Evolutionary conservation across 495 filamentous ascomycete genomes (phyloP), one percentile per base, ranked within the genome.

Genomic region (Durotheca rogersii): DNA sequence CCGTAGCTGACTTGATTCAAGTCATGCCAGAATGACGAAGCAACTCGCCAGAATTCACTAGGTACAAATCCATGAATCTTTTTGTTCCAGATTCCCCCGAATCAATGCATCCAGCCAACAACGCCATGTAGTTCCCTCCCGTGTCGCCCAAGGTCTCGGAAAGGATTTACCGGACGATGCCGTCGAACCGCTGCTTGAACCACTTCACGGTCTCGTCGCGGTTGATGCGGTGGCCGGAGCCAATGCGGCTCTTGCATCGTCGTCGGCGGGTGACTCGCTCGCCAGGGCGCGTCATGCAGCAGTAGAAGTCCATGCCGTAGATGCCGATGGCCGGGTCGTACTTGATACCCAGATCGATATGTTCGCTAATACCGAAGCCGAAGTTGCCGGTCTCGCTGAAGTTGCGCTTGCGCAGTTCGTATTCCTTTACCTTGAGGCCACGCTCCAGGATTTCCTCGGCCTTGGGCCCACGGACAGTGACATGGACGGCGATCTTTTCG

Each of bases 301-400:
- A 89, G 87, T 96, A 99, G 83, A 99, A 99, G 81, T 99, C 94
- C 94, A 99, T 99, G 76, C 94, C 94, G 82, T 99, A 99, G 77
- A 99, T 97, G 82, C 92, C 92, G 64, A 97, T 97, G 47, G 82
- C 88, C 51, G 93, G 93, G 84, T 98, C 93, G 80, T 98, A 98
- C 85, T 99, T 99, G 87, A 99, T 97, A 66, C 94, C 94, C 68
- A 99, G 81, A 85, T 99, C 94, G 75, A 99, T 99, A 82, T 99
- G 94, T 76, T 99, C 94, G 80, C 80, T 87, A 81, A 99, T 99
- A 79, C 94, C 93, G 84, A 99, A 99, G 61, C 93, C 93, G 74
- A 99, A 99, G 85, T 98, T 97, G 65, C 93, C 93, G 63, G 92
- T 96, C 83, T 95, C 88, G 67, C 86, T 90, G 86, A 99, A 99